Percentiles rank a stretch among this genome's conserved stretches.
These are phyloP conservation scores for Hyphopichia pseudoburtonii DNA, from an alignment of 1,139 yeast species.

Conservation along the genomic window DNA sequence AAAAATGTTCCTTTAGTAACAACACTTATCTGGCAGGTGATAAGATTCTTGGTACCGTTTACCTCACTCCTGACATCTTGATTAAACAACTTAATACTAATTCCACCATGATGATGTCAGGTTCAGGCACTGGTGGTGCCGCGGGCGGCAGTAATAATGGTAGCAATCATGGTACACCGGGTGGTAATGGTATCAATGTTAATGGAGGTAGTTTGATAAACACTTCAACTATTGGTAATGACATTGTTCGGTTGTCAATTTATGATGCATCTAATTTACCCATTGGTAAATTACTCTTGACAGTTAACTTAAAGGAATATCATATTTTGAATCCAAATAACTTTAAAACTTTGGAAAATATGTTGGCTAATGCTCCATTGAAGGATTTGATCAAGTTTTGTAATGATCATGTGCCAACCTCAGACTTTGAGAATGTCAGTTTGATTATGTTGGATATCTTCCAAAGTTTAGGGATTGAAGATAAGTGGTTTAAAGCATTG, in stretches of 20 bases:
- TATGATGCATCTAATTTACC: constrained; percentile 44
- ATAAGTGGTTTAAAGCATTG: constrained; percentile 66
- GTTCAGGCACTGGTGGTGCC: too few species aligned
- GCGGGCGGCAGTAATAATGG: too few species aligned
- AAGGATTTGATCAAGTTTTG: constrained; percentile 50
- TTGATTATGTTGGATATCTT: constrained; percentile 61
- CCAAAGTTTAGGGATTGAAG: constrained; percentile 62
- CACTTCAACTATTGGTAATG: constrained; percentile 20
- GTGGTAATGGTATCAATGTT: constrained; percentile 26
- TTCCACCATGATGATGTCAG: constrained; percentile 38
- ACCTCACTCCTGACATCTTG: constrained; percentile 55
- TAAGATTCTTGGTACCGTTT: constrained; percentile 53
- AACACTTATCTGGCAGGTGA: constrained; percentile 27
- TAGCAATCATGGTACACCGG: too few species aligned
- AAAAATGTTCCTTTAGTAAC: constrained; percentile 29
- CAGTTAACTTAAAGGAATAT: constrained; percentile 53
- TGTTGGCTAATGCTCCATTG: constrained; percentile 53
- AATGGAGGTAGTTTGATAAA: constrained; percentile 15
- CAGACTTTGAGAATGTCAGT: constrained; percentile 55
- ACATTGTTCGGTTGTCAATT: constrained; percentile 43
- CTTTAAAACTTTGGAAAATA: constrained; percentile 61
- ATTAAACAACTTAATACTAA: constrained; percentile 33
- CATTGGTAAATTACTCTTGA: constrained; percentile 60
- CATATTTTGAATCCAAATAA: constrained; percentile 59
- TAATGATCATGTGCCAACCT: constrained; percentile 39